Percentiles rank a stretch among this genome's conserved stretches.
Evolutionary conservation across 1,284 basidiomycete genomes (phyloP).

Genomic region (Ganoderma sinense): DNA sequence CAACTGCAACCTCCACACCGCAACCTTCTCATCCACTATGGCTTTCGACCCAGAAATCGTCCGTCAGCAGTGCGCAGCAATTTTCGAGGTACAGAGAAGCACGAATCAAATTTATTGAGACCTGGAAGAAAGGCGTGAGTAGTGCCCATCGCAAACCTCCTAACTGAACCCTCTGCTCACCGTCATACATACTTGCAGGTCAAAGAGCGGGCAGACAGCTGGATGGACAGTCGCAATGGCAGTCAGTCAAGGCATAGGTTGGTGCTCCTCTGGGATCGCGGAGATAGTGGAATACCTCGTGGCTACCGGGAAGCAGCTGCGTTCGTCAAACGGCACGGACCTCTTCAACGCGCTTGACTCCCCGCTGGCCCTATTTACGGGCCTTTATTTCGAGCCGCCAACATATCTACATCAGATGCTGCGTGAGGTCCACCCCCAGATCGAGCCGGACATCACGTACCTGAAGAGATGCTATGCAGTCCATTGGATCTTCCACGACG

Average conservation of each 20-base stretch:
- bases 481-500: neutral
- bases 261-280: neutral
- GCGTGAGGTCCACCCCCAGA: neutral
- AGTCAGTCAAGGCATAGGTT: neutral
- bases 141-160: neutral
- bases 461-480: neutral
- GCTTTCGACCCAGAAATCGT: neutral
- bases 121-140: neutral
- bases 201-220: neutral
- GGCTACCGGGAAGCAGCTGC: neutral
- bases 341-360: neutral
- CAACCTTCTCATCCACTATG: neutral
- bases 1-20: too few species aligned
- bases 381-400: neutral
- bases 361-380: neutral
- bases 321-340: neutral
- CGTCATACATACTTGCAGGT: neutral
- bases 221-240: neutral
- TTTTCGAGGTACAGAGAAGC: neutral
- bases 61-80: too few species aligned
- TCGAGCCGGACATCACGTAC: neutral
- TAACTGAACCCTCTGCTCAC: neutral
- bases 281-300: too few species aligned
- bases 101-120: neutral
- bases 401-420: neutral